Conservation (phyloP, 2,329 filamentous ascomycete species). For the Colletotrichum liriopes region DNA sequence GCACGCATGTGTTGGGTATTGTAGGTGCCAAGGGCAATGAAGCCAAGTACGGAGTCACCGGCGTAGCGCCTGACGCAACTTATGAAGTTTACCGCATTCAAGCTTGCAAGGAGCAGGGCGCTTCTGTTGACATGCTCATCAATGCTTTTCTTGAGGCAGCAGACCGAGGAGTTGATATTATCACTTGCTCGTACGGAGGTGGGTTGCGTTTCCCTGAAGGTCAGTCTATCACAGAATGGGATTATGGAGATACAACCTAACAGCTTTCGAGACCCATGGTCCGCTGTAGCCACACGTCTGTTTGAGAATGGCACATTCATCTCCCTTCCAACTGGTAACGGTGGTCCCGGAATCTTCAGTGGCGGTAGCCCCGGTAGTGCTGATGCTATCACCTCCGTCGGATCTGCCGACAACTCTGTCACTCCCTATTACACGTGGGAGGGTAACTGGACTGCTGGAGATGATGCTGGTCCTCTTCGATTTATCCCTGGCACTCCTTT, state of each 20-base stretch:
- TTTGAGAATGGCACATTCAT: slow-evolving; percentile 25
- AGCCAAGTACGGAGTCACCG: slow-evolving; percentile 44
- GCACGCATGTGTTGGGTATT: slow-evolving; percentile 25
- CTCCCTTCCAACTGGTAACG: too few relatives aligned
- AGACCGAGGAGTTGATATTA: slow-evolving; percentile 15
- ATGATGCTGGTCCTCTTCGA: slow-evolving; percentile 48
- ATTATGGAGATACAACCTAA: not conserved
- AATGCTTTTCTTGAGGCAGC: slow-evolving; percentile 30
- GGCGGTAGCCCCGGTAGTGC: slow-evolving; percentile 23
- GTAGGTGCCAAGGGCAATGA: slow-evolving; percentile 28
- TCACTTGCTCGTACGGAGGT: slow-evolving; percentile 22
- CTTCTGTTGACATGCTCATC: slow-evolving; percentile 34
- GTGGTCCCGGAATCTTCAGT: not conserved
- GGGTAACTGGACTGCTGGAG: slow-evolving; percentile 30
- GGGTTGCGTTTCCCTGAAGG: slow-evolving; percentile 17
- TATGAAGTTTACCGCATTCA: slow-evolving; percentile 46
- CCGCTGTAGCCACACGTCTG: slow-evolving; percentile 24
- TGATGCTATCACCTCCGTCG: slow-evolving; percentile 29
- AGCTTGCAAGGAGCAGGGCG: slow-evolving; percentile 29
- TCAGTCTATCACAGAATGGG: not conserved
- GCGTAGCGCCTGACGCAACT: slow-evolving; percentile 47
- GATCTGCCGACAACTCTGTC: slow-evolving; percentile 33
- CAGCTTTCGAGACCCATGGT: slow-evolving; percentile 1
- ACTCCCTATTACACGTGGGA: slow-evolving; percentile 33
- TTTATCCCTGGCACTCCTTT: slow-evolving; percentile 23